phyloP scores from a whole-genome alignment of 352 stramenopile genomes.

The Pythium scleroteichum region DNA sequence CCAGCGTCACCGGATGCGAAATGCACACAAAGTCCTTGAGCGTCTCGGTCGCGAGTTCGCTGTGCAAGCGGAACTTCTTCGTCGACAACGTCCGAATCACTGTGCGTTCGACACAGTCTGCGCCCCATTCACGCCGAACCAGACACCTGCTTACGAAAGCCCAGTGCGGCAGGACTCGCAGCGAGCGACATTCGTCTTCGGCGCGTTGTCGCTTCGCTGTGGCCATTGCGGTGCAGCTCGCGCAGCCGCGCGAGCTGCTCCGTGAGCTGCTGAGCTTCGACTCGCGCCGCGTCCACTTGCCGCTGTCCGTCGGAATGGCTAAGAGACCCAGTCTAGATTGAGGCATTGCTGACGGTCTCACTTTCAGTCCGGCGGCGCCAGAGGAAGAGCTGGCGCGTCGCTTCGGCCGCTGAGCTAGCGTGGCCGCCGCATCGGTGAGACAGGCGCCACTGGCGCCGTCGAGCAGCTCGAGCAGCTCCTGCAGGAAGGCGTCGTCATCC shows the following conservation, averaged over 20 bases:
- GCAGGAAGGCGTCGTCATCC: constrained; percentile 12
- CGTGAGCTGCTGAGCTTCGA: background rate
- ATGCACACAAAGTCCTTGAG: constrained; percentile 3
- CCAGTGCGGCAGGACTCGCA: constrained; percentile 18
- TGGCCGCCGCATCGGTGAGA: background rate
- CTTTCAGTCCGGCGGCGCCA: background rate
- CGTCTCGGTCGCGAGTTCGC: background rate
- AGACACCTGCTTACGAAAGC: constrained; percentile 37
- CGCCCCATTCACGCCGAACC: constrained; percentile 34
- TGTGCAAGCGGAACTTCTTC: constrained; percentile 25
- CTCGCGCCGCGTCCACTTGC: background rate
- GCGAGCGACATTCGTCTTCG: constrained; percentile 3
- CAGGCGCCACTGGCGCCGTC: background rate
- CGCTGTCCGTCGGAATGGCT: background rate
- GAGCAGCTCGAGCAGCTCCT: constrained; percentile 9
- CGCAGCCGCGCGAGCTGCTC: constrained; percentile 8
- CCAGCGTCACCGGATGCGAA: background rate
- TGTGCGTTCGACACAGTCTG: constrained; percentile 35
- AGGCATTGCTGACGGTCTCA: background rate
- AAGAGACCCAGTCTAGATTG: background rate
- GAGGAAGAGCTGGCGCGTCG: background rate
- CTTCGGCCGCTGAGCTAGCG: background rate
- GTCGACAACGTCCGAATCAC: constrained; percentile 38
- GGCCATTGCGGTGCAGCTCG: background rate
- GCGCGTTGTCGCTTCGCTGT: constrained; percentile 5